A percentile compares a stretch with the other conserved stretches of the same genome.
These are phyloP conservation scores for Eremomyces bilateralis DNA, from an alignment of 495 filamentous ascomycete genomes.

Conservation along the genomic window DNA sequence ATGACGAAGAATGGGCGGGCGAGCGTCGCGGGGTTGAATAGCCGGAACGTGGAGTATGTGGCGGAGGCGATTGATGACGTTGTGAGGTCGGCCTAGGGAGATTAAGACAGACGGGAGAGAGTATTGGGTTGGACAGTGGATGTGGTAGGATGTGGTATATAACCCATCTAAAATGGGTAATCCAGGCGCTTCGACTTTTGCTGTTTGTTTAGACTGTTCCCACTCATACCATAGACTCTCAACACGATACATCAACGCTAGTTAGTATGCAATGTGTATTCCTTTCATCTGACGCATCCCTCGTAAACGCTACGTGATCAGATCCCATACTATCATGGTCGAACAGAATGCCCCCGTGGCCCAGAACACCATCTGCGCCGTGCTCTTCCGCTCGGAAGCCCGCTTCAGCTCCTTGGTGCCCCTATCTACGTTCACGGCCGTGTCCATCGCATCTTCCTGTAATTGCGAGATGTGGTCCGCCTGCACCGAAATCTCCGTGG, in stretches of 20 bases:
- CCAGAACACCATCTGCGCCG: slow-evolving; percentile 76
- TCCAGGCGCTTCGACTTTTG: too few species aligned
- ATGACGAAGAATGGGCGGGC: slow-evolving; percentile 99
- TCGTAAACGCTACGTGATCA: too few species aligned
- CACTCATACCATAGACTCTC: too few species aligned
- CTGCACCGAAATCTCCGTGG: slow-evolving; percentile 63
- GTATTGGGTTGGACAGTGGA: neutral
- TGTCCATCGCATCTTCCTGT: slow-evolving; percentile 61
- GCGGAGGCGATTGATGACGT: slow-evolving; percentile 73
- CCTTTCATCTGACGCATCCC: too few species aligned
- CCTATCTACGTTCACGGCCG: slow-evolving; percentile 62
- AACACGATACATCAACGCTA: too few species aligned
- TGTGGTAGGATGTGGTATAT: neutral
- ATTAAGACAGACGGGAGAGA: neutral
- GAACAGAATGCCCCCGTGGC: slow-evolving; percentile 61
- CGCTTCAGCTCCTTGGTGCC: slow-evolving; percentile 85
- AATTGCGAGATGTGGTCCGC: slow-evolving; percentile 72
- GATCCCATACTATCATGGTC: slow-evolving; percentile 79
- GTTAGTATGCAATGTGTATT: too few species aligned
- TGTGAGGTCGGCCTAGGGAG: slow-evolving; percentile 37
- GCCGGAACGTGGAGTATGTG: slow-evolving; percentile 76
- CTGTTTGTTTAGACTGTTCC: too few species aligned
- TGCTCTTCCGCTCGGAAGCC: slow-evolving; percentile 57
- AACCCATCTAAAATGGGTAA: too few species aligned
- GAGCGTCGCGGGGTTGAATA: slow-evolving; percentile 85